Evolutionary conservation across 768 basidiomycete species (phyloP).

Genomic region (Arthromyces matolae): DNA sequence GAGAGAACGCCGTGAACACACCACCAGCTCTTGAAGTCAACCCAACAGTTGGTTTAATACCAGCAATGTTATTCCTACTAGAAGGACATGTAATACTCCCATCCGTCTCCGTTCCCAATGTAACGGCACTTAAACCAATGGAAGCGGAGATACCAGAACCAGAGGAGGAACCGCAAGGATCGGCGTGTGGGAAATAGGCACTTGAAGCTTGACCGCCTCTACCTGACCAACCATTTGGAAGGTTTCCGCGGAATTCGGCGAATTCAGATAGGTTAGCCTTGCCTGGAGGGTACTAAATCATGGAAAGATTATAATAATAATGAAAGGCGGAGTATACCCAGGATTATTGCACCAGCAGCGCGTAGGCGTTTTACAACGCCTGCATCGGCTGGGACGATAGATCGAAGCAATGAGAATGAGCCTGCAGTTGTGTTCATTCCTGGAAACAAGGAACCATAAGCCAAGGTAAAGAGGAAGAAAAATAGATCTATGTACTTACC

Average conservation of each 20-base stretch:
- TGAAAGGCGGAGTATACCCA: conserved; percentile 26
- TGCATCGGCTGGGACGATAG: conserved; percentile 43
- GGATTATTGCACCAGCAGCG: conserved; percentile 41
- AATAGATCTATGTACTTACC: conserved; percentile 22
- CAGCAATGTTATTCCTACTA: conserved; percentile 50
- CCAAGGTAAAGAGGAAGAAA: no score
- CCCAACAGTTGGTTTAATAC: conserved; percentile 60
- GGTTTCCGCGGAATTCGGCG: conserved; percentile 6
- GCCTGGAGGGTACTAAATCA: conserved; percentile 26
- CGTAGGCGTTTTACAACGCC: conserved; percentile 41
- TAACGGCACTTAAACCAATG: conserved; percentile 47
- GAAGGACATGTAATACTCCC: conserved; percentile 55
- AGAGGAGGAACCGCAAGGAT: conserved; percentile 57
- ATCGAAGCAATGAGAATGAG: conserved; percentile 39
- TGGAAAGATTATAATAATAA: background rate
- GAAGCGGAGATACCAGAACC: conserved; percentile 55
- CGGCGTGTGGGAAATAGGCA: conserved; percentile 47
- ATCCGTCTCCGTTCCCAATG: conserved; percentile 48
- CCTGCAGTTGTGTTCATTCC: conserved; percentile 47
- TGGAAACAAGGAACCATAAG: no score
- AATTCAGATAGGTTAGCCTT: conserved; percentile 53
- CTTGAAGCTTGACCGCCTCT: conserved; percentile 49
- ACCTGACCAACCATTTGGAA: conserved; percentile 50
- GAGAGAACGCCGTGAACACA: conserved; percentile 16
- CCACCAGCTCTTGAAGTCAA: conserved; percentile 59